phyloP scores from a whole-genome alignment of 2,329 filamentous ascomycete species.

The Fusarium cyanostomum region DNA sequence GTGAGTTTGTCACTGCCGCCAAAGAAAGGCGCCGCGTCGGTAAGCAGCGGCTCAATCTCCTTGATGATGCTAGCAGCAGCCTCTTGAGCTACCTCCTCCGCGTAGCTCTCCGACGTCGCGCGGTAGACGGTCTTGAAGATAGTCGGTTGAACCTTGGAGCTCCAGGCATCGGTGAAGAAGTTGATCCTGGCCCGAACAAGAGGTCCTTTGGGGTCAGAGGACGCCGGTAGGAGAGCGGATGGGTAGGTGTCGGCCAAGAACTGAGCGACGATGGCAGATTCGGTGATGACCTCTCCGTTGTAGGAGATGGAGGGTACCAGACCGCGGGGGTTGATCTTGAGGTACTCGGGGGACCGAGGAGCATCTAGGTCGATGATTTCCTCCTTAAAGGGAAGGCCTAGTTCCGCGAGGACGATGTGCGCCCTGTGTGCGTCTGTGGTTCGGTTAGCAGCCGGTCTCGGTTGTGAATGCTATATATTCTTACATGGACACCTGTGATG shows the following conservation, averaged over 20 bases:
- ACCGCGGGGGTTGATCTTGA: slow-evolving; percentile 81
- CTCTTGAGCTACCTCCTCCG: slow-evolving; percentile 57
- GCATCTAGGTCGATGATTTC: slow-evolving; percentile 75
- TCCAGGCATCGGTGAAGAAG: slow-evolving; percentile 78
- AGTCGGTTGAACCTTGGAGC: slow-evolving; percentile 65
- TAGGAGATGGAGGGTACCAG: slow-evolving; percentile 77
- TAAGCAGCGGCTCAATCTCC: slow-evolving; percentile 78
- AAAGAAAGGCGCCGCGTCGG: slow-evolving; percentile 67
- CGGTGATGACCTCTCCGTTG: slow-evolving; percentile 73
- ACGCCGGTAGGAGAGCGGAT: slow-evolving; percentile 69
- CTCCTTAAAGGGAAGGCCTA: slow-evolving; percentile 72
- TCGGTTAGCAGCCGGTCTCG: background rate
- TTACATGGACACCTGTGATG: slow-evolving; percentile 73
- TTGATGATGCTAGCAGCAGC: slow-evolving; percentile 68
- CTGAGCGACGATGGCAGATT: slow-evolving; percentile 77
- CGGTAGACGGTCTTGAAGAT: slow-evolving; percentile 58
- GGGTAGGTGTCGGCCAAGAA: slow-evolving; percentile 77
- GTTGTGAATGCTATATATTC: background rate
- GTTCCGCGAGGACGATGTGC: slow-evolving; percentile 75
- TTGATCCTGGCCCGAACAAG: slow-evolving; percentile 71
- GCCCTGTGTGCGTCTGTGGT: slow-evolving; percentile 74
- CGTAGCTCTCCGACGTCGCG: slow-evolving; percentile 59
- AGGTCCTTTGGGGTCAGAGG: slow-evolving; percentile 62
- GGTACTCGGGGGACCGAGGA: slow-evolving; percentile 77
- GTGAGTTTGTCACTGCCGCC: slow-evolving; percentile 72